Percentiles rank a stretch among this genome's conserved stretches.
Conservation (phyloP, 2,329 filamentous ascomycete genomes). For the Chrysoporthe austroafricana region DNA sequence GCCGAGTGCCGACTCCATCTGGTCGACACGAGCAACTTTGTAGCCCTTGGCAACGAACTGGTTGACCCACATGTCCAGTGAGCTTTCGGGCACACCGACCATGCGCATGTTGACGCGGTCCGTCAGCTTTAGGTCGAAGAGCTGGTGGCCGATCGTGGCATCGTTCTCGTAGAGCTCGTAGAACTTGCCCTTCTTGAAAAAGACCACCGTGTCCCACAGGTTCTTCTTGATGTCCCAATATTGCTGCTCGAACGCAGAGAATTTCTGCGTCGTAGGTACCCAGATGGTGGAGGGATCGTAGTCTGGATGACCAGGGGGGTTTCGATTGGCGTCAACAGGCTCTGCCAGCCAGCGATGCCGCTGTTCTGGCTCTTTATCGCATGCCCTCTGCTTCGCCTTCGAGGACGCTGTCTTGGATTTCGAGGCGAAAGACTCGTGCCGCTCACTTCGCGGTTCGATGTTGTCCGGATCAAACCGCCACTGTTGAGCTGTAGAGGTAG, state of each 20-base stretch:
- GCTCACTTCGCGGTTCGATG: constrained; percentile 39
- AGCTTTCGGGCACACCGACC: constrained; percentile 96
- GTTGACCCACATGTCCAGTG: constrained; percentile 95
- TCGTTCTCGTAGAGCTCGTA: constrained; percentile 99
- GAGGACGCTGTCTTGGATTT: constrained; percentile 36
- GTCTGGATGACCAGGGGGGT: constrained; percentile 78
- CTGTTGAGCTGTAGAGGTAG: constrained; percentile 76
- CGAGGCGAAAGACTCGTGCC: constrained; percentile 30
- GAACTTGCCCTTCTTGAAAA: constrained; percentile 99
- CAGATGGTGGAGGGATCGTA: constrained; percentile 92
- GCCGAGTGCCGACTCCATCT: constrained; percentile 91
- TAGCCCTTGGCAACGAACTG: constrained; percentile 98
- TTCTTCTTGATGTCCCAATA: constrained; percentile 99
- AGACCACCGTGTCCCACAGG: constrained; percentile 95
- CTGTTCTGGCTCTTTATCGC: constrained; percentile 80
- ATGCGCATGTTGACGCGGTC: constrained; percentile 99
- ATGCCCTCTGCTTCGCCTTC: constrained; percentile 67
- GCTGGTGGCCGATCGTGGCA: constrained; percentile 91
- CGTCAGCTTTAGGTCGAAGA: constrained; percentile 97
- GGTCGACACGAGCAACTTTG: constrained; percentile 96
- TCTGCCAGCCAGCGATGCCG: constrained; percentile 91
- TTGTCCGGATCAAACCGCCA: constrained; percentile 71
- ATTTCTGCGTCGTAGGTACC: constrained; percentile 80
- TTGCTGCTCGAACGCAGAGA: constrained; percentile 95
- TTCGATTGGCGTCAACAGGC: constrained; percentile 80